These are phyloP conservation scores for Cichorium intybus DNA, from an alignment of 140 eudicot genomes.

Conservation along the genomic window DNA sequence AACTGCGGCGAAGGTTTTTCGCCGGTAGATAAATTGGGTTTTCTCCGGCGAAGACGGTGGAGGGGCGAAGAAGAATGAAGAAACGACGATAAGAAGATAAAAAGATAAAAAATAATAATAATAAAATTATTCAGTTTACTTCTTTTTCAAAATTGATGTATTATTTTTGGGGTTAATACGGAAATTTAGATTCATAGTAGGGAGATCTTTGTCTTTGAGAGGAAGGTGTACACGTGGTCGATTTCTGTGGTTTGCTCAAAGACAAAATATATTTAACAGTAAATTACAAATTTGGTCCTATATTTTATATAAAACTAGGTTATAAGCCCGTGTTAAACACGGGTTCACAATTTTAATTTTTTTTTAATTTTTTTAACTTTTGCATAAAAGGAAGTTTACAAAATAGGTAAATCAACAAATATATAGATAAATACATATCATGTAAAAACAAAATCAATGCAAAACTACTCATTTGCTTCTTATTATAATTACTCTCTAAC, in stretches of 20 bases:
- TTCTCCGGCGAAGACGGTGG: constrained; percentile 29
- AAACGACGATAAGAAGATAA: constrained; percentile 31
- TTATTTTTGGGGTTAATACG: background rate
- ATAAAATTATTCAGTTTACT: background rate
- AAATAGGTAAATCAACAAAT: no score
- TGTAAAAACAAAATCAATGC: no score
- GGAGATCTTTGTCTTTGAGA: background rate
- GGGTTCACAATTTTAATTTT: no score
- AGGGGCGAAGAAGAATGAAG: constrained; percentile 12
- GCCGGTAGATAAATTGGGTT: constrained; percentile 29
- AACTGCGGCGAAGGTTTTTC: background rate
- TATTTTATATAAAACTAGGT: no score
- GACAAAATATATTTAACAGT: background rate
- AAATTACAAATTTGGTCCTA: no score
- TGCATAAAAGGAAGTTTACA: no score
- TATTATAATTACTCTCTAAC: no score
- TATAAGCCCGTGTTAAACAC: no score
- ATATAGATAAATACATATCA: no score
- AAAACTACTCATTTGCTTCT: no score
- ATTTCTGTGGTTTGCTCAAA: background rate
- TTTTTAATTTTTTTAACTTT: no score
- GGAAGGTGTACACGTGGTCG: constrained; percentile 26
- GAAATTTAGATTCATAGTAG: background rate
- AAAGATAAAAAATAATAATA: background rate
- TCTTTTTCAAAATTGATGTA: background rate